Percentiles rank a stretch among this genome's conserved stretches.
phyloP scores from a whole-genome alignment of 345 rosid species.

The Ceriops decandra region DNA sequence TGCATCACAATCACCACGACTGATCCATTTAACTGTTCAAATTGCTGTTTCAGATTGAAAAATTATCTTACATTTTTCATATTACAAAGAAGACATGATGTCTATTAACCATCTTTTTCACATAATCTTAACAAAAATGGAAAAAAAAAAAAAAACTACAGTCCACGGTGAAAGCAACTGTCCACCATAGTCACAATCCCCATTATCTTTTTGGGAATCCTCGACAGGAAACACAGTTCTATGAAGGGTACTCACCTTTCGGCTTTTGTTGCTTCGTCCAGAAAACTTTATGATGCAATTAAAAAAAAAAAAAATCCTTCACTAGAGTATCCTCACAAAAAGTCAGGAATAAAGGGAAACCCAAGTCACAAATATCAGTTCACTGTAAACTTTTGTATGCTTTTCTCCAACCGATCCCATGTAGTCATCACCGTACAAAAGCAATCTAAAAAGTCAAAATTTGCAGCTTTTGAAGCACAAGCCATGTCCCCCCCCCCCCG shows the following conservation, averaged over 20 bases:
- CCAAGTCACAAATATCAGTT: too few species aligned
- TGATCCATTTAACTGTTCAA: slow-evolving; percentile 10
- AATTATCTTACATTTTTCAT: not conserved
- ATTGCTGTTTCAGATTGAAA: slow-evolving; percentile 1
- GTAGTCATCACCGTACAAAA: too few species aligned
- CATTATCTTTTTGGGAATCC: not conserved
- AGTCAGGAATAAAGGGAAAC: not conserved
- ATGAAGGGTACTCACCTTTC: too few species aligned
- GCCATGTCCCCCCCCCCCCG: too few species aligned
- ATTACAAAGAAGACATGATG: slow-evolving; percentile 9
- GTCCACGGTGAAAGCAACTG: not conserved
- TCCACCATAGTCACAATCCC: slow-evolving; percentile 2
- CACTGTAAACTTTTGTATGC: too few species aligned
- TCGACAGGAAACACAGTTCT: too few species aligned
- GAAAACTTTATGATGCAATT: not conserved
- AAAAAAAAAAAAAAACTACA: not conserved
- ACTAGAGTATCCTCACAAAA: slow-evolving; percentile 1
- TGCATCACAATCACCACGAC: too few species aligned
- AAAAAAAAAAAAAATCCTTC: not conserved
- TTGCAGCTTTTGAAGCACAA: too few species aligned
- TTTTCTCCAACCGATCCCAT: too few species aligned
- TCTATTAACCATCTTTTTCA: not conserved
- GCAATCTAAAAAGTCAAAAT: too few species aligned
- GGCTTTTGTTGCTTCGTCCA: too few species aligned
- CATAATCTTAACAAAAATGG: slow-evolving; percentile 1